phyloP scores from a whole-genome alignment of 1,284 basidiomycete species.

The Cryptococcus maquisensis region DNA sequence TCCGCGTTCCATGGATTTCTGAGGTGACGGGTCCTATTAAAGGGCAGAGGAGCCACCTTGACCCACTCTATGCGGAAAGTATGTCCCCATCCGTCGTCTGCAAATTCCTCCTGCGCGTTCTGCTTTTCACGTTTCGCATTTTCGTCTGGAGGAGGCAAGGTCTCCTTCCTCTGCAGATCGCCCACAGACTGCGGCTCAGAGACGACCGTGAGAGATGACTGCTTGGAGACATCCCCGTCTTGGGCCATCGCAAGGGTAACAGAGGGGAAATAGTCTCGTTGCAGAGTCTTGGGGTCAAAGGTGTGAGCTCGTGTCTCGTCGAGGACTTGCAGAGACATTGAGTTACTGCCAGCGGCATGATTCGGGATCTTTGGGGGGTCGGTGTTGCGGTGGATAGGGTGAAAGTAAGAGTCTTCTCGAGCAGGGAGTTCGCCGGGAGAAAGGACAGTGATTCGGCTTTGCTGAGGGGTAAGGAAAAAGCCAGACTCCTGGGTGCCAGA shows the following conservation, averaged over 20 bases:
- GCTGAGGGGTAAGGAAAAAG: constrained; percentile 23
- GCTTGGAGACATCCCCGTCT: background rate
- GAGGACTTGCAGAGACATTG: constrained; percentile 14
- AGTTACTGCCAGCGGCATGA: constrained; percentile 3
- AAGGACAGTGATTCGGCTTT: constrained; percentile 18
- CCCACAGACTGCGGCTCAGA: constrained; percentile 12
- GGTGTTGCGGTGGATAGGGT: constrained; percentile 20
- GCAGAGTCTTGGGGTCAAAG: constrained; percentile 33
- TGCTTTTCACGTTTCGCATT: constrained; percentile 7
- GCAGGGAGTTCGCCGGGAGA: constrained; percentile 41
- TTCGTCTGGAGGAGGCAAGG: constrained; percentile 15
- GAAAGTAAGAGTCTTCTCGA: constrained; percentile 25
- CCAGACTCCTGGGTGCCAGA: constrained; percentile 14
- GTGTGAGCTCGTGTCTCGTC: constrained; percentile 23
- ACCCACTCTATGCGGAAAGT: constrained; percentile 85
- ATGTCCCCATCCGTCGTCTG: constrained; percentile 56
- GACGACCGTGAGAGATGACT: background rate
- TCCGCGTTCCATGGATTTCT: constrained; percentile 92
- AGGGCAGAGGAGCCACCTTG: constrained; percentile 67
- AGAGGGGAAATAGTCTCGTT: constrained; percentile 16
- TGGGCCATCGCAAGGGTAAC: constrained; percentile 8
- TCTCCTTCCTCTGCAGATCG: constrained; percentile 35
- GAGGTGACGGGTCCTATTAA: constrained; percentile 69
- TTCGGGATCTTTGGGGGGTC: constrained; percentile 21
- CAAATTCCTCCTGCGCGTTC: constrained; percentile 14